Evolutionary conservation across 1,284 basidiomycete genomes (phyloP).

Genomic region (Calocybe gambosa): DNA sequence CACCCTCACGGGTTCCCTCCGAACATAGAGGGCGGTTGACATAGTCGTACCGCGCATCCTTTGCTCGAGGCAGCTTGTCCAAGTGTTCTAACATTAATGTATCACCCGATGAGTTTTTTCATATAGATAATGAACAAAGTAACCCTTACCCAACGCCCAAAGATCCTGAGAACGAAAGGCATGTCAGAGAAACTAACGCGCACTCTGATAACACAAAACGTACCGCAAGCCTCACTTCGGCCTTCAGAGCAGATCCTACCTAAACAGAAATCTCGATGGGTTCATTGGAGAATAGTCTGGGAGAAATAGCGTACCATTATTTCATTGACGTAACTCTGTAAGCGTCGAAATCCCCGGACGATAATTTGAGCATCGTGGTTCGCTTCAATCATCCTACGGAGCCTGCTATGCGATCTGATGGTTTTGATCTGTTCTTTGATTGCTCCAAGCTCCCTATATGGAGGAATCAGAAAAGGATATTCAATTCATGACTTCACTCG

Average conservation of each 20-base stretch:
- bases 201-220: background rate
- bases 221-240: conserved; percentile 14
- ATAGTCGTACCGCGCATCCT: conserved; percentile 15
- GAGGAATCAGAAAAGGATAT: background rate
- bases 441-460: conserved; percentile 9
- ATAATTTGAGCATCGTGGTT: conserved; percentile 11
- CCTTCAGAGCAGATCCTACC: conserved; percentile 13
- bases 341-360: conserved; percentile 9
- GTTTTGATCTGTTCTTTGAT: conserved; percentile 6
- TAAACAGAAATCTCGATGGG: background rate
- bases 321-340: conserved; percentile 12
- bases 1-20: conserved; percentile 15
- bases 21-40: conserved; percentile 15
- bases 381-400: conserved; percentile 13
- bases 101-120: background rate
- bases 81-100: conserved; percentile 11
- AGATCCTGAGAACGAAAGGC: conserved; percentile 6
- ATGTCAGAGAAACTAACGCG: background rate
- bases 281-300: background rate
- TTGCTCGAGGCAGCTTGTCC: conserved; percentile 16
- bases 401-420: conserved; percentile 8
- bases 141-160: conserved; percentile 11
- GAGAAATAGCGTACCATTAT: conserved; percentile 5
- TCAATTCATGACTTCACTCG: background rate
- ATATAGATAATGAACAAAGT: background rate